Evolutionary conservation across 768 basidiomycete species (phyloP), one percentile per base, ranked within the genome.

Genomic region (Amanita polypyramis): DNA sequence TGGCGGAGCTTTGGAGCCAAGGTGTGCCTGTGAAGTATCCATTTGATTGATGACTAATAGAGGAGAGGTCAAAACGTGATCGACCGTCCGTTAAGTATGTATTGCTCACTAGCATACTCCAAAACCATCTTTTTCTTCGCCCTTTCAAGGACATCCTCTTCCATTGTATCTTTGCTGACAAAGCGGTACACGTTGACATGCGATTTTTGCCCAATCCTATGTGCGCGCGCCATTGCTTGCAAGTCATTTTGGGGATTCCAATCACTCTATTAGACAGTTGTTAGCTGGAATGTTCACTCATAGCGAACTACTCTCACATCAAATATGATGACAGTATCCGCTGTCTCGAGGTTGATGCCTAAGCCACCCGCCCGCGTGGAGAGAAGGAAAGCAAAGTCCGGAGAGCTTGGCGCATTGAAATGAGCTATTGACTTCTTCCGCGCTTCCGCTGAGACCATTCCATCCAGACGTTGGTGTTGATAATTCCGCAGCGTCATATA

Each of bases 71-170:
- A 47, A 21, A 47, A 8, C 21, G 36, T 17, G 10, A 2, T 32
- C 20, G 11, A 14, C 40, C 23, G 23, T 12, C 21, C 6, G 29
- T 11, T 38, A 25, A 21, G 21, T n/a, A n/a, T n/a, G n/a, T 33
- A 47, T 45, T 51, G 43, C 93, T 62, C 65, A 97, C 94, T 97
- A 36, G 96, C 96, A 72, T 98, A 96, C 65, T 99, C 96, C 53
- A 99, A 72, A 37, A 98, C 92, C 96, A 98, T 98, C 73, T 99
- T 98, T 73, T 92, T 90, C 76, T 94, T 94, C 9, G 96, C 96
- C 44, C 95, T 78, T 68, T 99, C 95, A 39, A 99, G 77, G 15
- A 98, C 87, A 59, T 98, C 96, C 68, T 98, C 96, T 66, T 98
- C 96, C 82, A 98, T 96, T 15, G 95, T 98, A 59, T 97, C 96